Evolutionary conservation across 1,284 basidiomycete genomes (phyloP), one percentile per base, ranked within the genome.

Genomic region (Schizopora paradoxa): DNA sequence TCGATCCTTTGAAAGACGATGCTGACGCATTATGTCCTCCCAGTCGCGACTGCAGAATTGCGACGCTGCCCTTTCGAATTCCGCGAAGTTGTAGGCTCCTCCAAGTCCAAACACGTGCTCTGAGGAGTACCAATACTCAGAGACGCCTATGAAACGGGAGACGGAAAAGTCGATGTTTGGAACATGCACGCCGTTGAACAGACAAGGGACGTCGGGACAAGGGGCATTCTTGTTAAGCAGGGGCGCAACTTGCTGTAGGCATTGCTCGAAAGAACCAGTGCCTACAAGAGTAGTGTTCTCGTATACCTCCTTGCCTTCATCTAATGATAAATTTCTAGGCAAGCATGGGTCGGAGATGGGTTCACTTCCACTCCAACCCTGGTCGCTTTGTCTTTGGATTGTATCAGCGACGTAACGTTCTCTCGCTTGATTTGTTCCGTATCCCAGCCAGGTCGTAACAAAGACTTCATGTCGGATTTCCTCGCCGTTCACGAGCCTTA

Each of bases 121-220:
- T 5, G 93, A 91, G 22, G 94, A 97, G 68, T 97, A 99, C 94
- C 95, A 99, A 63, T 99, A 99, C 65, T 99, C 96, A 8, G 91
- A 95, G 26, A 99, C 86, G 3, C 96, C 96, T 55, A 99, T 97
- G 61, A 99, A 98, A 51, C 88, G 88, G 16, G 91, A 90, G 23
- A 83, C 84, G 34, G 82, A 79, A 62, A 96, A 97, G 65, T 96
- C 89, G 56, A 94, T 94, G 2, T 80, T 77, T 2, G 91, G 93
- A 4, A 95, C 94, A 46, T 92, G 84, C 1, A 97, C 80, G n/a
- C 95, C 96, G 59, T 94, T 88, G 76, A 99, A 98, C n/a, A 95
- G 76, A 65, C 95, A 99, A 2, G 92, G 90, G 0, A 78, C 69
- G 52, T 91, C 82, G 1, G 80, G 74, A 65, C 96, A 99, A 0